phyloP scores from a whole-genome alignment of 805 yeast genomes.

The Yarrowia divulgata region DNA sequence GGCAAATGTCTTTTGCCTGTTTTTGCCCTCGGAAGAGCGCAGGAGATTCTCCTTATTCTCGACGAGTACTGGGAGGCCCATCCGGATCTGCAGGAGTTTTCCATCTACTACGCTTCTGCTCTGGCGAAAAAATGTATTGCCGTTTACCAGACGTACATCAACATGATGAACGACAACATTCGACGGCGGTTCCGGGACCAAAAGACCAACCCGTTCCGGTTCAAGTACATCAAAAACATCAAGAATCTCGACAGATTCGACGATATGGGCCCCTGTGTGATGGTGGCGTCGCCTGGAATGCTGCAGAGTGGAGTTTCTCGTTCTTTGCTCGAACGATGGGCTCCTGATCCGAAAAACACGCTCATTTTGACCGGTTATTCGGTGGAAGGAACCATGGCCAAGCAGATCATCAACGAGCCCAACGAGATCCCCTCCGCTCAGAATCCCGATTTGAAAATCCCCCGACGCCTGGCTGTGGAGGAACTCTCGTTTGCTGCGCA shows the following conservation, averaged over 20 bases:
- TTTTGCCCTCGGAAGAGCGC: slow-evolving; percentile 96
- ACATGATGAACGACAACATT: slow-evolving; percentile 95
- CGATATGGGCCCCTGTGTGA: slow-evolving; percentile 94
- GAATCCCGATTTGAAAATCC: slow-evolving; percentile 84
- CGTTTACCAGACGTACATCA: slow-evolving; percentile 93
- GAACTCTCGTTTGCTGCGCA: slow-evolving; percentile 99
- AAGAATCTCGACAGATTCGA: slow-evolving; percentile 83
- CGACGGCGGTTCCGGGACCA: slow-evolving; percentile 77
- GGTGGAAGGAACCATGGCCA: slow-evolving; percentile 98
- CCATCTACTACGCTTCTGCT: slow-evolving; percentile 89
- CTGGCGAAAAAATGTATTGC: slow-evolving; percentile 97
- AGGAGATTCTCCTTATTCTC: slow-evolving; percentile 83
- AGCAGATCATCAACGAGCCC: slow-evolving; percentile 85
- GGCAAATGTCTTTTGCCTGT: slow-evolving; percentile 94
- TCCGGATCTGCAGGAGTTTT: slow-evolving; percentile 79
- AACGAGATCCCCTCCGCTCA: slow-evolving; percentile 81
- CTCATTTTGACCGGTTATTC: slow-evolving; percentile 95
- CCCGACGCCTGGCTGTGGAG: slow-evolving; percentile 85
- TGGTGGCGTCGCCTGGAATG: slow-evolving; percentile 98
- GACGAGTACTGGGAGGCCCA: slow-evolving; percentile 95
- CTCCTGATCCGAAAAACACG: slow-evolving; percentile 92
- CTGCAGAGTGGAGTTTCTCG: slow-evolving; percentile 94
- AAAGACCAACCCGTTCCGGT: slow-evolving; percentile 86
- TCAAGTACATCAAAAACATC: slow-evolving; percentile 81
- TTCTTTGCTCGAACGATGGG: slow-evolving; percentile 92